Conservation (phyloP, 139 green algal genomes). For the Tetradesmus obliquus region DNA sequence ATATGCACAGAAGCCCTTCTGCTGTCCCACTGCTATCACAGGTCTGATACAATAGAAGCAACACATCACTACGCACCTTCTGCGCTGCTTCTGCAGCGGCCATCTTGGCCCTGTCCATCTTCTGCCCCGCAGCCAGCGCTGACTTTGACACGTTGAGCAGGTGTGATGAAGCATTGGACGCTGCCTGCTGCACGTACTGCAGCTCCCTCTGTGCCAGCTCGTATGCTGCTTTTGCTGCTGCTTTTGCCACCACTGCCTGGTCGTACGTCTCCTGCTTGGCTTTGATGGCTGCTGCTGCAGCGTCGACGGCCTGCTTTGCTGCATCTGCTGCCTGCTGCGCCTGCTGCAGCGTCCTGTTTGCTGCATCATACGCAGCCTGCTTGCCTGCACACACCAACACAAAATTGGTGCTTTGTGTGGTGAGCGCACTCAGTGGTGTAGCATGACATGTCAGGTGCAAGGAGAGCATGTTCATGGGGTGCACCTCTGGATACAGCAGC, state of each 20-base stretch:
- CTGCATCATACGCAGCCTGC: background rate
- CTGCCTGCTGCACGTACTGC: conserved; percentile 8
- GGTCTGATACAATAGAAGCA: background rate
- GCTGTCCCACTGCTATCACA: background rate
- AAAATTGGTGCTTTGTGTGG: background rate
- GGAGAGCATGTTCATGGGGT: background rate
- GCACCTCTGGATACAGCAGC: background rate
- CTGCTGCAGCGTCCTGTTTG: background rate
- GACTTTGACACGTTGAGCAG: conserved; percentile 6
- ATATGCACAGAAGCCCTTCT: background rate
- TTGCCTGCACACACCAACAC: conserved; percentile 4
- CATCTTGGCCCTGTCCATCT: conserved; percentile 25
- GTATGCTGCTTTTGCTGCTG: conserved; percentile 35
- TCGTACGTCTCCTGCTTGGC: conserved; percentile 33
- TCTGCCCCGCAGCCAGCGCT: background rate
- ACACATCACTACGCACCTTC: background rate
- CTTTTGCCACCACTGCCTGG: conserved; percentile 28
- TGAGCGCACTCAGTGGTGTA: background rate
- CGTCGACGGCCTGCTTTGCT: conserved; percentile 17
- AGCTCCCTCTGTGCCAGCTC: conserved; percentile 24
- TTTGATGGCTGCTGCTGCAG: conserved; percentile 7
- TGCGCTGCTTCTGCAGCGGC: conserved; percentile 23
- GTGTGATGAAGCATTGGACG: conserved; percentile 4
- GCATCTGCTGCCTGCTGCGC: conserved; percentile 7
- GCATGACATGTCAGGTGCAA: background rate